Base-by-base conservation (phyloP, 2,329 filamentous ascomycete species). In the Parascedosporium putredinis region DNA sequence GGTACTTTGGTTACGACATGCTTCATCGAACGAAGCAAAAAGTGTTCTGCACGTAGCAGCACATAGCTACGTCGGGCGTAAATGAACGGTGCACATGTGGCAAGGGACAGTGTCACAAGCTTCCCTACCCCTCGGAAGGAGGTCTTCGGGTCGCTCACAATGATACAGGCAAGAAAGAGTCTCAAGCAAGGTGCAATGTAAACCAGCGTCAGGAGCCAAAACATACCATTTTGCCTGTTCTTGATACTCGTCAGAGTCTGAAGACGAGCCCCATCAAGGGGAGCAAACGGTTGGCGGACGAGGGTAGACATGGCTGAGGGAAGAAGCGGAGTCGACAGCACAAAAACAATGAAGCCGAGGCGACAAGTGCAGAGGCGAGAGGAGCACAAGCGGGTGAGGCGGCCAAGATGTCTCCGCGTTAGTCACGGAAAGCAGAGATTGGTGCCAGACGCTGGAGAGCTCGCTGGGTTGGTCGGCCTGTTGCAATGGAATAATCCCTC, bases 141-240 rank as follows among this genome's bases (percentile, higher is more conserved):
- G n/a, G n/a, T n/a, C n/a, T n/a, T n/a, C n/a, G n/a, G n/a, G n/a
- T n/a, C n/a, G n/a, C n/a, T n/a, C n/a, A 5, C 38, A 36, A 31
- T n/a, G 31, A 8, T 33, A 18, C 29, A 23, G 33, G 29, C 9
- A 22, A 23, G 24, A 29, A 9, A 34, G 4, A 40, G 23, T 16
- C 22, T n/a, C 4, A 6, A 29, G 36, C 7, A 34, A 10, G 45
- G 24, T 12, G 45, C 23, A n/a, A 18, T 23, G 33, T 54, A 36
- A 27, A 36, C 27, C 8, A 47, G 38, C 7, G 23, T 6, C 24
- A 24, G 18, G 24, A 7, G 12, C n/a, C 27, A 25, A 36, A 51
- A 71, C 76, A 57, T 76, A 84, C 80, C 76, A 72, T 83, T 83
- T 62, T 90, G 86, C 65, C 82, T 75, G 65, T 90, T 90, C 73